phyloP scores from a whole-genome alignment of 169 alveolate species.

The Miamiensis avidus region DNA sequence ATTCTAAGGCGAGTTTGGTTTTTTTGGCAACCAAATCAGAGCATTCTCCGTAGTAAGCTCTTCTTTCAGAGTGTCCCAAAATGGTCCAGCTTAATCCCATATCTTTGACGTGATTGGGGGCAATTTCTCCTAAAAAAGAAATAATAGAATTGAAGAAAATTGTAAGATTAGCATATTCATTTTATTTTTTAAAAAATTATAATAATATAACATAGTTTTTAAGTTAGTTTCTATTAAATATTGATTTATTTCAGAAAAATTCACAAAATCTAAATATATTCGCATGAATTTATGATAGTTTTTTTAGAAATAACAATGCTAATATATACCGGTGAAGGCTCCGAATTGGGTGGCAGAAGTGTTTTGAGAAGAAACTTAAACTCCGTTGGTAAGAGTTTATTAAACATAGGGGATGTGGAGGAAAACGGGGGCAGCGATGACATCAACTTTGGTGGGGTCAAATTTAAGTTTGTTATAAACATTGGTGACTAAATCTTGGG shows the following conservation, averaged over 20 bases:
- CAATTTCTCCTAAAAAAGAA: constrained; percentile 91
- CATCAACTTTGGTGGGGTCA: constrained; percentile 73
- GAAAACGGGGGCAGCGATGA: constrained; percentile 88
- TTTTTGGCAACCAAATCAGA: constrained; percentile 93
- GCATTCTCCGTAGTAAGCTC: constrained; percentile 93
- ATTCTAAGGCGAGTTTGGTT: constrained; percentile 82
- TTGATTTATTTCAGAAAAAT: neutral
- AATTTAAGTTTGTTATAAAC: constrained; percentile 67
- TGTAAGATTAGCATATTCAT: no score
- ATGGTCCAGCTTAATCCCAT: constrained; percentile 93
- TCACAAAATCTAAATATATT: neutral
- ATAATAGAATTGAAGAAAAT: no score
- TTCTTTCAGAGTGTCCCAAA: constrained; percentile 98
- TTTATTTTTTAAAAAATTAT: no score
- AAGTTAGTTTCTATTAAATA: neutral
- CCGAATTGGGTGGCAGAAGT: constrained; percentile 93
- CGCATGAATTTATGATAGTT: no score
- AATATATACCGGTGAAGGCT: constrained; percentile 95
- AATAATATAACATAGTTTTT: no score
- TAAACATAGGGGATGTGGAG: constrained; percentile 84
- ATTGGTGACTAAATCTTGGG: constrained; percentile 68
- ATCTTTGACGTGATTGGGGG: constrained; percentile 93
- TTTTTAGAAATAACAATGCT: no score
- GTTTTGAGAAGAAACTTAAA: constrained; percentile 93
- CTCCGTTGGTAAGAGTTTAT: constrained; percentile 64